Evolutionary conservation across 106 monocot genomes (phyloP).

Genomic region (Apostasia shenzhenica): DNA sequence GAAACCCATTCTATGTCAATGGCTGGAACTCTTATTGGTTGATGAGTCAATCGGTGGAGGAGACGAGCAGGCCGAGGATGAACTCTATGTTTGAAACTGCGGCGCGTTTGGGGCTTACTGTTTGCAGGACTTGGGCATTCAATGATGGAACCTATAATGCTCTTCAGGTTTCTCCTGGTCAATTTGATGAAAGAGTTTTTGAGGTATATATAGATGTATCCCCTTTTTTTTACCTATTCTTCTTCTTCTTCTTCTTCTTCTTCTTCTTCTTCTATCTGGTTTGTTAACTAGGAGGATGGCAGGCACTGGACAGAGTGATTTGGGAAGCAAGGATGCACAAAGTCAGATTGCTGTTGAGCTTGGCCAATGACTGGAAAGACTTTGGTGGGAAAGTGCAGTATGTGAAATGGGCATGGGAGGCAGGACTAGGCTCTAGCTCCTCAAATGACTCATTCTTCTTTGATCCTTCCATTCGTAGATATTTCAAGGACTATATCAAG

Average conservation of each 20-base stretch:
- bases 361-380: conserved; percentile 65
- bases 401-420: conserved; percentile 95
- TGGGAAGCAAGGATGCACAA: conserved; percentile 52
- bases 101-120: conserved; percentile 75
- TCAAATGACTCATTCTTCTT: conserved; percentile 94
- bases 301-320: conserved; percentile 83
- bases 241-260: not conserved
- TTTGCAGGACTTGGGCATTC: conserved; percentile 96
- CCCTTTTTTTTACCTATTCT: not conserved
- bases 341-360: conserved; percentile 63
- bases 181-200: conserved; percentile 79
- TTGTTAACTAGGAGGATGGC: not conserved
- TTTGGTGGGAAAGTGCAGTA: conserved; percentile 91
- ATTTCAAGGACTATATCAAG: conserved; percentile 91
- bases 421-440: conserved; percentile 60
- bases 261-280: not conserved
- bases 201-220: conserved; percentile 36
- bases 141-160: conserved; percentile 91
- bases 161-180: conserved; percentile 79
- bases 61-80: conserved; percentile 50
- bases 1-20: conserved; percentile 73
- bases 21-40: conserved; percentile 99
- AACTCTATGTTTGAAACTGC: conserved; percentile 38
- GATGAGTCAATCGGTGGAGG: conserved; percentile 82
- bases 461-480: conserved; percentile 71